A percentile compares a stretch with the other conserved stretches of the same genome.
Conservation (phyloP, 225 moss, liverwort and hornwort species). For the Sphagnum tenellum region DNA sequence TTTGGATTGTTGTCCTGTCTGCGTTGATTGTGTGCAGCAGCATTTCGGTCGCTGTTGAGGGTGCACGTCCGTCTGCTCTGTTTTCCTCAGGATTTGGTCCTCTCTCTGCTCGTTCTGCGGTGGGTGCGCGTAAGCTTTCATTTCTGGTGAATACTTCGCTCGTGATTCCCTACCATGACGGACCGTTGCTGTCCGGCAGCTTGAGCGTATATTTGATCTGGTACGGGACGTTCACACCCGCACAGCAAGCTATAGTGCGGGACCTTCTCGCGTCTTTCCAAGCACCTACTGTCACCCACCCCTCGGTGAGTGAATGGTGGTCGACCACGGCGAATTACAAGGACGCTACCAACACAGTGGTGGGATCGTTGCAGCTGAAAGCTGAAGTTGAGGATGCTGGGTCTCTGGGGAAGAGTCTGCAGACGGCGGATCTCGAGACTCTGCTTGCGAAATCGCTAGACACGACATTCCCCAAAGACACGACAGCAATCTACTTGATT, state of each 20-base stretch:
- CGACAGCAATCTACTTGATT: conserved; percentile 53
- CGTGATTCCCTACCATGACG: conserved; percentile 63
- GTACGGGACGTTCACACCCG: conserved; percentile 64
- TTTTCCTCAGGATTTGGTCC: too few relatives aligned
- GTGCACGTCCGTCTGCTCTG: too few relatives aligned
- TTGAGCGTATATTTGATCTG: conserved; percentile 57
- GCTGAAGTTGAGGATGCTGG: conserved; percentile 26
- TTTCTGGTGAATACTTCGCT: conserved; percentile 15
- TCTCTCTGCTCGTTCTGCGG: too few relatives aligned
- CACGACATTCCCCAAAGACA: conserved; percentile 23
- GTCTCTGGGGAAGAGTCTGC: conserved; percentile 31
- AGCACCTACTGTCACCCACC: conserved; percentile 11
- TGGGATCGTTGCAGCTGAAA: conserved; percentile 24
- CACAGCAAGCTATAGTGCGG: conserved; percentile 27
- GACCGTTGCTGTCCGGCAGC: conserved; percentile 42
- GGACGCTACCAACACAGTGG: conserved; percentile 31
- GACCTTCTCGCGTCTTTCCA: conserved; percentile 71
- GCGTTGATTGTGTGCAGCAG: too few relatives aligned
- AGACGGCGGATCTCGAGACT: conserved; percentile 39
- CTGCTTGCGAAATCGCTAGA: conserved; percentile 29
- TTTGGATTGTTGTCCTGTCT: too few relatives aligned
- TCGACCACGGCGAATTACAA: conserved; percentile 65
- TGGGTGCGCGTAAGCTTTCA: too few relatives aligned
- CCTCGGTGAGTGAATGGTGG: conserved; percentile 77
- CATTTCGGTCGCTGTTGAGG: too few relatives aligned